Base-by-base conservation (phyloP, 106 monocot genomes). In the Platanthera zijinensis region DNA sequence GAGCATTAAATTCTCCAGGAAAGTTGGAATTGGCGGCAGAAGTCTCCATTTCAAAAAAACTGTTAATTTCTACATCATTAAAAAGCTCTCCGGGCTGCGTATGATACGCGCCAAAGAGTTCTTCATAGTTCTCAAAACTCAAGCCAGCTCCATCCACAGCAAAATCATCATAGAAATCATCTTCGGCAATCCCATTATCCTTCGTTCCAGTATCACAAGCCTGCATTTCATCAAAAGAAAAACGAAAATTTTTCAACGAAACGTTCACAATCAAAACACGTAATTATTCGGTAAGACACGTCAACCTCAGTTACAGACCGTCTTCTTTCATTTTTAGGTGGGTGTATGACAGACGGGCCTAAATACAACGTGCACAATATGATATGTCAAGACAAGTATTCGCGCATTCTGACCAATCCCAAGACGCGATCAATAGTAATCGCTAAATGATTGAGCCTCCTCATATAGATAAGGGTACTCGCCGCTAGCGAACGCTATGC, bases 101-200 rank as follows among this genome's bases (percentile, higher is more conserved):
- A 32, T 84, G 67, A 49, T 81, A 69, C 74, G 62, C 68, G 69
- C 87, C 87, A 77, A 87, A 87, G 30, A 84, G 77, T 74, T 87
- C 82, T 82, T 88, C 82, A 67, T 87, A 87, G 69, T 84, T 81
- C 73, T 84, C 81, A 77, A 84, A 84, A 52, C 78, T 81, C 75
- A 92, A 32, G 74, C 86, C 87, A 48, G 77, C 79, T 76, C 80
- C 88, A 78, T 89, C 92, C 74, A 85, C 76, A 46, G 50, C 75
- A 52, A 95, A 84, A 61, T 84, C 84, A 57, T 83, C 78, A 78
- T 57, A 87, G 53, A 83, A 48, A 50, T 67, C 74, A 51, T 78
- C 87, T 73, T 86, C 76, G 75, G 69, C 28, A 17, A 84, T 81
- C 53, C 69, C 81, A 80, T 62, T 47, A 14, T 84, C 82, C 39